Evolutionary conservation across 768 basidiomycete genomes (phyloP), one percentile per base, ranked within the genome.

Genomic region (Lyophyllum shimeji): DNA sequence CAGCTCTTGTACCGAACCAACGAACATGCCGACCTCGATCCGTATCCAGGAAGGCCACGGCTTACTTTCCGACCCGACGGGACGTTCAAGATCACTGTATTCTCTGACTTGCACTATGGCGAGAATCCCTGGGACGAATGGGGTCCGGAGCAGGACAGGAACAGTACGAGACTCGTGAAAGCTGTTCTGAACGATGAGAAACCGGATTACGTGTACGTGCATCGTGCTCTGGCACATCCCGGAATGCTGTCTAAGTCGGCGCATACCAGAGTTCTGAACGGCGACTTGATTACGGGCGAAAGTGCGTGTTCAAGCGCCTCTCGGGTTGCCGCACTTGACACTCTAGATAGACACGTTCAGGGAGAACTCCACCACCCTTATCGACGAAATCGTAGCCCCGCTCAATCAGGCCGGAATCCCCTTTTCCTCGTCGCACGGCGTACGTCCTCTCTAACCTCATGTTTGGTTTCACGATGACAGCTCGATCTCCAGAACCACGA

Each of bases 21-120:
- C 2, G 20, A 18, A 11, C 46, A 18, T 24, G n/a, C 23, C 12
- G 20, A 23, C n/a, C 59, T 73, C 17, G 60, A 78, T 45, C 76
- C 76, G 13, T 77, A 78, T 59, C 73, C 72, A 13, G 59, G 56
- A 17, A 77, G 77, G 50, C 70, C 71, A 2, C 79, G 80, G 12
- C 58, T 90, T 15, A 77, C 74, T 1, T 90, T 90, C 68, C 72
- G 74, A 7, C 27, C 66, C 0, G 79, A 87, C 64, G 84, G 83
- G 1, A 81, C 81, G 1, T 87, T 91, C 77, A 89, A 87, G 68
- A 61, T 91, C 45, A 86, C 83, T 13, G 76, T 89, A 6, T 89
- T 90, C 66, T 87, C 86, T 7, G 89, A 91, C 61, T 68, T 90
- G 27, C 89, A 90, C 64, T 89, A 79, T 57, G 89, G 89, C 24